Evolutionary conservation across 768 basidiomycete genomes (phyloP).

Genomic region (Megacollybia marginata): DNA sequence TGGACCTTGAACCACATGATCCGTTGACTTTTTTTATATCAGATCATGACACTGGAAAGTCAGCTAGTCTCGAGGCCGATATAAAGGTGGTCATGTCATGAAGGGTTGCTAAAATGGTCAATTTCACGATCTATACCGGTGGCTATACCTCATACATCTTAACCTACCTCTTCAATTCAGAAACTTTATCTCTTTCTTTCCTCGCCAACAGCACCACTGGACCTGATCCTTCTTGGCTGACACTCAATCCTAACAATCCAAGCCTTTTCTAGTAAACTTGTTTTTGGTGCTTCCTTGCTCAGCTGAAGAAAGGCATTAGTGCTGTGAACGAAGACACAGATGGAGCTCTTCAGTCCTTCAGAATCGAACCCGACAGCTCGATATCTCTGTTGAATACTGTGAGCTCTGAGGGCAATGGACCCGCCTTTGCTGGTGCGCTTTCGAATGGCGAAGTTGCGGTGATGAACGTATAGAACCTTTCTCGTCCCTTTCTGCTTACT

Average conservation of each 20-base stretch:
- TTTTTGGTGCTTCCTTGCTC: neutral
- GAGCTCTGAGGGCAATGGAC: constrained; percentile 38
- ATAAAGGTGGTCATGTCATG: no score
- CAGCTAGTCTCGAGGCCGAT: no score
- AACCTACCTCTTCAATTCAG: constrained; percentile 45
- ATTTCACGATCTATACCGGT: constrained; percentile 41
- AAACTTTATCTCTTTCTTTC: constrained; percentile 36
- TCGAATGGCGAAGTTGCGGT: constrained; percentile 49
- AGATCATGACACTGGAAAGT: no score
- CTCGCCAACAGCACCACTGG: constrained; percentile 38
- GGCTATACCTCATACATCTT: constrained; percentile 39
- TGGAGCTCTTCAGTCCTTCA: constrained; percentile 46
- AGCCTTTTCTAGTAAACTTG: constrained; percentile 51
- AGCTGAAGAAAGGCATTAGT: constrained; percentile 23
- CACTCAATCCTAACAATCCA: constrained; percentile 40
- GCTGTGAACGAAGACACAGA: constrained; percentile 42
- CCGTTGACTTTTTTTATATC: no score
- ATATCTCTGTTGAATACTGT: constrained; percentile 35
- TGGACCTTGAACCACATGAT: no score
- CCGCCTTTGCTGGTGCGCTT: constrained; percentile 41
- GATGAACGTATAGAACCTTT: constrained; percentile 25
- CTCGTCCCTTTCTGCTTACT: neutral
- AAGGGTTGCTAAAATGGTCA: constrained; percentile 25
- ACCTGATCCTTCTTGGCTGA: constrained; percentile 52
- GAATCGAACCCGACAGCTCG: constrained; percentile 31